A percentile compares a stretch with the other conserved stretches of the same genome.
These are phyloP conservation scores for Tricholoma sp. DNA, from an alignment of 768 basidiomycete genomes.

Conservation along the genomic window DNA sequence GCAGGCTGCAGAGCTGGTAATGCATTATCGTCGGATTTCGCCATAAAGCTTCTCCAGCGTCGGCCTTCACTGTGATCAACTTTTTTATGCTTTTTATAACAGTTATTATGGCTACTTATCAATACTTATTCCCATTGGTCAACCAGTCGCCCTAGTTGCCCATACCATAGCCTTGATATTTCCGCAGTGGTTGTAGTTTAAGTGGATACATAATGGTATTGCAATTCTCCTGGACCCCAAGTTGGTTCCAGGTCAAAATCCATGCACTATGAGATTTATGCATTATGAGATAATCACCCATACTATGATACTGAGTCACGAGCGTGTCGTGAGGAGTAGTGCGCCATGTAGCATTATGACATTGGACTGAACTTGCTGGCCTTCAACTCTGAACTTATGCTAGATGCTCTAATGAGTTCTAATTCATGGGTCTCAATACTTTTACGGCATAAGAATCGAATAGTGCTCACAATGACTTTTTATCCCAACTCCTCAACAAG, in stretches of 20 bases:
- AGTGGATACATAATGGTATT: no score
- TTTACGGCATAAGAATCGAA: not conserved
- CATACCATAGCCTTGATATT: no score
- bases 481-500: conserved; percentile 14
- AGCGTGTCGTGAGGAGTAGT: no score
- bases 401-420: not conserved
- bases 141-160: no score
- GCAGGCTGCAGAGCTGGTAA: conserved; percentile 61
- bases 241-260: no score
- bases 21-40: conserved; percentile 66
- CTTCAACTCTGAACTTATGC: no score
- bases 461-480: not conserved
- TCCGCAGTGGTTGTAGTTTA: no score
- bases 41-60: not conserved
- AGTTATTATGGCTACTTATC: not conserved
- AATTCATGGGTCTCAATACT: not conserved
- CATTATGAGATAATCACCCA: not conserved
- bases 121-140: not conserved
- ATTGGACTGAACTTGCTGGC: no score
- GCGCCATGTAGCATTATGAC: no score
- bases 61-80: not conserved
- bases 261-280: not conserved
- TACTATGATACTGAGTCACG: no score
- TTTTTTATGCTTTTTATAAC: not conserved
- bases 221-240: no score